Conservation (phyloP, 2,329 filamentous ascomycete species). For the Aspergillus tanneri region DNA sequence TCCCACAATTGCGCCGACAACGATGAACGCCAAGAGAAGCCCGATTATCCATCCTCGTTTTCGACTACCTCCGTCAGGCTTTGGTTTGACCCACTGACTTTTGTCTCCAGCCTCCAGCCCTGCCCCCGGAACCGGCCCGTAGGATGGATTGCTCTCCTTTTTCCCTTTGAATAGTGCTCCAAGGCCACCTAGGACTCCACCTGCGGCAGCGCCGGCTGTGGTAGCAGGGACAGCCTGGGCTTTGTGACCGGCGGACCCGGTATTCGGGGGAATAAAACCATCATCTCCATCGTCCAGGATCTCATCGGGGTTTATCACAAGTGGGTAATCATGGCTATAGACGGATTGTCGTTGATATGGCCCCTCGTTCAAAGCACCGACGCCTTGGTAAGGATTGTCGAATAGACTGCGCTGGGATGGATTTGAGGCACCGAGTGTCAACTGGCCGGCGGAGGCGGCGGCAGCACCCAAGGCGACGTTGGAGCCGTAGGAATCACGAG, state of each 20-base stretch:
- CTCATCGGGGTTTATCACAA: constrained; percentile 68
- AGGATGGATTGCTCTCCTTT: constrained; percentile 48
- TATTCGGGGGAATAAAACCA: constrained; percentile 58
- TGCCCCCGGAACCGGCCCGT: constrained; percentile 54
- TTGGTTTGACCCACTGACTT: constrained; percentile 58
- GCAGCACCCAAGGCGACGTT: constrained; percentile 36
- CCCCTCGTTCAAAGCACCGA: constrained; percentile 55
- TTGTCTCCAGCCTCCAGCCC: constrained; percentile 55
- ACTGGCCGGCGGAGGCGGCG: constrained; percentile 32
- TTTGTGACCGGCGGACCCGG: constrained; percentile 9
- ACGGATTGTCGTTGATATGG: constrained; percentile 64
- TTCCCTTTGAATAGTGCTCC: constrained; percentile 43
- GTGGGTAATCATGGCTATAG: constrained; percentile 53
- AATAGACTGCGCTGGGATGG: constrained; percentile 54
- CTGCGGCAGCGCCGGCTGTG: constrained; percentile 46
- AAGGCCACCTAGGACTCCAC: constrained; percentile 30
- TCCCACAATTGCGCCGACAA: constrained; percentile 68
- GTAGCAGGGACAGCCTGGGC: constrained; percentile 41
- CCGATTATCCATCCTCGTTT: constrained; percentile 69
- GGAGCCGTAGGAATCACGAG: constrained; percentile 43
- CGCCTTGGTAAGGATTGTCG: constrained; percentile 33
- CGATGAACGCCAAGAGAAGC: constrained; percentile 62
- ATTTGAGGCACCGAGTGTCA: constrained; percentile 35
- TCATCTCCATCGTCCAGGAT: constrained; percentile 89
- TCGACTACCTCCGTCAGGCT: constrained; percentile 63